Evolutionary conservation across 805 yeast species (phyloP), one percentile per base, ranked within the genome.

Genomic region (Myxozyma udenii): DNA sequence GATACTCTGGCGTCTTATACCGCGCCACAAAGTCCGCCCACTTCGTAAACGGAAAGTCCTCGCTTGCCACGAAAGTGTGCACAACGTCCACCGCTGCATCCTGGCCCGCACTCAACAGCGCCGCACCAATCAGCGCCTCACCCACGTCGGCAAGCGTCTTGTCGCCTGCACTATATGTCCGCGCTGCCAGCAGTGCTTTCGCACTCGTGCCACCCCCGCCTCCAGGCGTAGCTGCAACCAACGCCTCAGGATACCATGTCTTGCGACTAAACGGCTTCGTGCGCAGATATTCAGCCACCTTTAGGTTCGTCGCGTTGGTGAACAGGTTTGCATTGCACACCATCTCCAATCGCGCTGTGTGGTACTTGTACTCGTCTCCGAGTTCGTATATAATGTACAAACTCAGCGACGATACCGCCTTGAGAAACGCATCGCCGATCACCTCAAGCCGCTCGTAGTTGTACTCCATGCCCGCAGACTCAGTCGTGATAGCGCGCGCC

Each of bases 401-500:
- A 24, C 33, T 30, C 16, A 41, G 12, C 9, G 45, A 41, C 11
- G 26, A 26, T 7, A 41, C 35, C 11, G 26, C 23, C 23, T 51
- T 51, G 35, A 51, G 32, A 22, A 25, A 43, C 21, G 41, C 24
- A 32, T 51, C 56, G 24, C 56, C 56, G 21, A 47, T 35, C 21
- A 51, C 49, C 33, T 51, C 56, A n/a, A 48, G 44, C 16, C 51
- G 51, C 28, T 51, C 53, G 33, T 51, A 50, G 24, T 48, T 30
- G 22, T n/a, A 41, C n/a, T 19, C 3, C 45, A 41, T 22, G 4
- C 19, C 23, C n/a, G 45, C 45, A 14, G 22, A 14, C 21, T 26
- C n/a, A 14, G 22, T n/a, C 21, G 45, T 41, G 21, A 41, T 12
- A 3, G 45, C 45, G 14, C 22, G 3, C 5, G 26, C 18, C 19